Evolutionary conservation across 1,284 basidiomycete genomes (phyloP).

Genomic region (Puccinia horiana): DNA sequence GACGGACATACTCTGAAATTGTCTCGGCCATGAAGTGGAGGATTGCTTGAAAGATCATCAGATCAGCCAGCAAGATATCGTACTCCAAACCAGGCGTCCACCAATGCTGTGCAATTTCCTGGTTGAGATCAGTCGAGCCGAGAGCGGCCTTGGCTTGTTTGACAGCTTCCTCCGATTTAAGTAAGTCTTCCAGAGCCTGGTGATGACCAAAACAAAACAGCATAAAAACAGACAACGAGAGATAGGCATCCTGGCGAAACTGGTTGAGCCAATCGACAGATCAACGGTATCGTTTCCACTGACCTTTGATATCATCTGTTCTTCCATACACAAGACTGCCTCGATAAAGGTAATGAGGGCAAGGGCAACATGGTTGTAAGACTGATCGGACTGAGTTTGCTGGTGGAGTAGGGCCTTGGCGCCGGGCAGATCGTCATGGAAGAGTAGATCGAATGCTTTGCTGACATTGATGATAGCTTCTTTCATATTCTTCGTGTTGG

Average conservation of each 20-base stretch:
- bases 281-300: not conserved
- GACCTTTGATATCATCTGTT: conserved; percentile 24
- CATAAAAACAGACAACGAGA: not conserved
- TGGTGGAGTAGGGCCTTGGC: conserved; percentile 6
- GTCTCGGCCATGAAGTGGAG: conserved; percentile 35
- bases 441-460: conserved; percentile 30
- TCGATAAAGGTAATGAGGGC: conserved; percentile 28
- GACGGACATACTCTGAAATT: conserved; percentile 30
- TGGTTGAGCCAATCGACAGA: not conserved
- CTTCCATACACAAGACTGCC: conserved; percentile 23
- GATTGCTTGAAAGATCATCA: conserved; percentile 36
- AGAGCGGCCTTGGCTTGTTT: conserved; percentile 28
- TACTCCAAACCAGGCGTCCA: conserved; percentile 40
- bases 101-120: conserved; percentile 12
- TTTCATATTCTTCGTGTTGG: not conserved
- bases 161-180: conserved; percentile 27
- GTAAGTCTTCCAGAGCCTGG: conserved; percentile 12
- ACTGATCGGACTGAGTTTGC: conserved; percentile 1
- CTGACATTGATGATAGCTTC: conserved; percentile 19
- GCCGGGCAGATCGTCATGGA: conserved; percentile 22
- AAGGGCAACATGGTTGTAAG: conserved; percentile 31
- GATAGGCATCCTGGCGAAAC: no score
- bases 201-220: not conserved
- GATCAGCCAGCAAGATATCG: conserved; percentile 36
- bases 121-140: not conserved